Evolutionary conservation across 768 basidiomycete genomes (phyloP).

Genomic region (Rhizopogon vesiculosus): DNA sequence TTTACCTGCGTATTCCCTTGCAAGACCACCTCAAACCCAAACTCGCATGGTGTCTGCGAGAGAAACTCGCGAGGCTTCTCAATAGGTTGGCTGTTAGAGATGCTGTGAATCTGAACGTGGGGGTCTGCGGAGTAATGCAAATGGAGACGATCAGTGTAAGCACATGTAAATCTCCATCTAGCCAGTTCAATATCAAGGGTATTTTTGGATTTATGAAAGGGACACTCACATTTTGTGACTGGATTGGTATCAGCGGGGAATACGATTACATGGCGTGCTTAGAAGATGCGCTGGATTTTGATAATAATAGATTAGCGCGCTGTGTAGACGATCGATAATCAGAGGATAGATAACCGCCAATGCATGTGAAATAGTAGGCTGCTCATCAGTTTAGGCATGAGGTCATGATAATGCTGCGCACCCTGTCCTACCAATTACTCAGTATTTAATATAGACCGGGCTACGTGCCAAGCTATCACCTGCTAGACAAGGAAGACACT

Average conservation of each 20-base stretch:
- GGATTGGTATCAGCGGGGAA: neutral
- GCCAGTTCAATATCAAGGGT: neutral
- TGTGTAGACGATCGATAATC: neutral
- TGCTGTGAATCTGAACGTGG: slow-evolving; percentile 15
- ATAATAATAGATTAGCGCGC: neutral
- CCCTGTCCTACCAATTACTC: slow-evolving; percentile 1
- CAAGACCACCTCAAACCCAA: slow-evolving; percentile 30
- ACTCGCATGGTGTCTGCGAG: slow-evolving; percentile 22
- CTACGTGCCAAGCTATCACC: neutral
- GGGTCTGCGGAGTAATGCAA: slow-evolving; percentile 5
- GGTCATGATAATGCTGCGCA: neutral
- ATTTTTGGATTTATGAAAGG: neutral
- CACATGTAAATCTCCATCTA: slow-evolving; percentile 33
- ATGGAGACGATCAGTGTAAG: slow-evolving; percentile 16
- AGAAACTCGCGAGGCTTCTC: slow-evolving; percentile 19
- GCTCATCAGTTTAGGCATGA: no score
- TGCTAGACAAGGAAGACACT: no score
- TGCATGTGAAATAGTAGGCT: neutral
- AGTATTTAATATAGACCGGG: neutral
- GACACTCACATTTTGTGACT: slow-evolving; percentile 14
- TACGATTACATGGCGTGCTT: neutral
- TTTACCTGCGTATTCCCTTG: no score
- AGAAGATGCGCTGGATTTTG: neutral
- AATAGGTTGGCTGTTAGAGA: slow-evolving; percentile 3
- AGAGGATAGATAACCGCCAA: slow-evolving; percentile 8